Conservation (phyloP, 495 filamentous ascomycete species). For the Neurospora sp. region DNA sequence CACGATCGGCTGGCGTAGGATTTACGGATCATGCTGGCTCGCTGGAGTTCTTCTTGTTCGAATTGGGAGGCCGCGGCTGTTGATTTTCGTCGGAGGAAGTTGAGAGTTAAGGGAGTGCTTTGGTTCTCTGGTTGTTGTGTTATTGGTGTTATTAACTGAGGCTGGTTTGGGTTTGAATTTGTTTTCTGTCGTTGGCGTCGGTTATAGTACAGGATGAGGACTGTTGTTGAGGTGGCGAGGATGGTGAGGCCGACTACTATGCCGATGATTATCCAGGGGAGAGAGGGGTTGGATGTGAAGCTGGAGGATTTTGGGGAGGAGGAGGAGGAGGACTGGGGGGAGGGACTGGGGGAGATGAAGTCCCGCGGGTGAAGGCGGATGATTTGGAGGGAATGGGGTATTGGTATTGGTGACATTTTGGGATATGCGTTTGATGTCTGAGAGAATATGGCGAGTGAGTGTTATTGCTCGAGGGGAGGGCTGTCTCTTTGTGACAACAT, state of each 20-base stretch:
- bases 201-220: conserved; percentile 13
- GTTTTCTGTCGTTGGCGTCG: conserved; percentile 12
- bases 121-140: background rate
- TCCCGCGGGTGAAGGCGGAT: background rate
- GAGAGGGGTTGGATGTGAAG: background rate
- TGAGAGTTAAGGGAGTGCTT: background rate
- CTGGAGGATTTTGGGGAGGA: background rate
- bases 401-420: background rate
- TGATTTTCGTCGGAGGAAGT: conserved; percentile 13
- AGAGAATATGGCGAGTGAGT: background rate
- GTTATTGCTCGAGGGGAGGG: background rate
- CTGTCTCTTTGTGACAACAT: background rate
- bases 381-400: too few species aligned
- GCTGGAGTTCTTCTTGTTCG: conserved; percentile 27
- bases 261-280: conserved; percentile 22
- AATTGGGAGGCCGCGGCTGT: conserved; percentile 7
- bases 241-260: conserved; percentile 20
- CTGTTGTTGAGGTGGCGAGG: conserved; percentile 14
- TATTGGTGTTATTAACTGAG: conserved; percentile 8
- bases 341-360: background rate
- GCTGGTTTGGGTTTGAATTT: conserved; percentile 7
- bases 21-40: conserved; percentile 36
- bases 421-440: background rate
- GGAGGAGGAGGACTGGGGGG: background rate
- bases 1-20: conserved; percentile 31